Evolutionary conservation across 805 yeast genomes (phyloP), one percentile per base, ranked within the genome.

Genomic region (Kazachstania viticola): DNA sequence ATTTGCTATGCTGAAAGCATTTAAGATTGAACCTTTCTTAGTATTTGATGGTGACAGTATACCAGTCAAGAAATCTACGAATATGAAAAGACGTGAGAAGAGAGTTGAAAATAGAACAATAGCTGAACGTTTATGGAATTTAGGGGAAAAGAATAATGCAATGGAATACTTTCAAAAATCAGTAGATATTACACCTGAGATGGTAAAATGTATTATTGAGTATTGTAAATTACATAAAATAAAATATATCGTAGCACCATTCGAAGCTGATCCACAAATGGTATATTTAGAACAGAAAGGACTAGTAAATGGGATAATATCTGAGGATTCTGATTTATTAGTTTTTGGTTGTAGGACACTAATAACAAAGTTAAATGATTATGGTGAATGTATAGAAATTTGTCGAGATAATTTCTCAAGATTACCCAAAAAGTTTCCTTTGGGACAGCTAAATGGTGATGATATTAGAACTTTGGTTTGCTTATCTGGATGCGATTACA

Each of bases 241-340:
- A 30, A 69, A 65, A 37, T 88, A 71, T 46, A 71, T 91, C 6
- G 98, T 91, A 7, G 97, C 99, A 0, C 99, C 99, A 0, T 91
- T 84, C 51, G 99, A 91, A 58, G 98, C 98, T 1, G 99, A 91
- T 54, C 79, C 98, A 1, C 98, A 91, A 54, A 73, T 91, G 79
- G 97, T 87, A 8, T 84, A 76, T 46, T 64, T 91, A 27, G 97
- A 88, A 50, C 71, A 73, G 36, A 41, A 58, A 0, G 88, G 88
- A 0, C 32, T 73, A 1, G 88, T 84, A 5, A 79, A 84, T 39
- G 97, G 88, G 0, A 81, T 91, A 4, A 65, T 91, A 7, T 78
- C 94, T 26, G 99, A 91, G 49, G 99, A 91, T 51, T 85, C 96
- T 1, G 99, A 91, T 59, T 63, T 91, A 41, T 61, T 91, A 15